Evolutionary conservation across 768 basidiomycete species (phyloP).

Genomic region (Gelatoporia subvermispora): DNA sequence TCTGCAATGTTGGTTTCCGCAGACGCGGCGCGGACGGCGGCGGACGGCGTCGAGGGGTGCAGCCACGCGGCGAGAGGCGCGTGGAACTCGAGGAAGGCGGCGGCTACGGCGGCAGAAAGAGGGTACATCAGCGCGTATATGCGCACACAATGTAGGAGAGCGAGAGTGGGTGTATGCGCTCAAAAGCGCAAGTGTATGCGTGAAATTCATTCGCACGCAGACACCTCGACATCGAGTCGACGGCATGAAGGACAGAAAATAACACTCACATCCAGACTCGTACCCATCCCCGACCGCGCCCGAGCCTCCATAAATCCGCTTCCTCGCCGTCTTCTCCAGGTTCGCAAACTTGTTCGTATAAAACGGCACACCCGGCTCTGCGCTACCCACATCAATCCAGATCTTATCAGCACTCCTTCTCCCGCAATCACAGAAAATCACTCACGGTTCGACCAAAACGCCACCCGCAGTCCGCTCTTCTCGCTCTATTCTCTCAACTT

Average conservation of each 20-base stretch:
- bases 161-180: too few relatives aligned
- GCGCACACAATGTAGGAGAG: too few relatives aligned
- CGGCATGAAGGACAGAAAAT: not conserved
- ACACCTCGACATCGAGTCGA: too few relatives aligned
- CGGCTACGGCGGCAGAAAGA: constrained; percentile 8
- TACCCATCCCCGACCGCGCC: constrained; percentile 53
- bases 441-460: constrained; percentile 71
- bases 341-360: constrained; percentile 58
- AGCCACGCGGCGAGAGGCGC: constrained; percentile 63
- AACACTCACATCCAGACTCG: constrained; percentile 45
- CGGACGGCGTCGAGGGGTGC: constrained; percentile 34
- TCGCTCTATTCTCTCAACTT: too few relatives aligned
- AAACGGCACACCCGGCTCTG: constrained; percentile 74
- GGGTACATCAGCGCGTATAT: not conserved
- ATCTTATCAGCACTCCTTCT: not conserved
- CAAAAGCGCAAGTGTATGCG: too few relatives aligned
- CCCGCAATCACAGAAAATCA: constrained; percentile 9
- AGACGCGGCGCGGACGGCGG: too few relatives aligned
- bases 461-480: constrained; percentile 53
- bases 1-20: too few relatives aligned
- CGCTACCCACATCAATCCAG: not conserved
- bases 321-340: constrained; percentile 47
- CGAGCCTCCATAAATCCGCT: constrained; percentile 74
- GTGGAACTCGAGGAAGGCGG: constrained; percentile 31
- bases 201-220: not conserved